A percentile compares a stretch with the other conserved stretches of the same genome.
These are phyloP conservation scores for Tricladium varicosporioides DNA, from an alignment of 2,329 filamentous ascomycete species.

Conservation along the genomic window DNA sequence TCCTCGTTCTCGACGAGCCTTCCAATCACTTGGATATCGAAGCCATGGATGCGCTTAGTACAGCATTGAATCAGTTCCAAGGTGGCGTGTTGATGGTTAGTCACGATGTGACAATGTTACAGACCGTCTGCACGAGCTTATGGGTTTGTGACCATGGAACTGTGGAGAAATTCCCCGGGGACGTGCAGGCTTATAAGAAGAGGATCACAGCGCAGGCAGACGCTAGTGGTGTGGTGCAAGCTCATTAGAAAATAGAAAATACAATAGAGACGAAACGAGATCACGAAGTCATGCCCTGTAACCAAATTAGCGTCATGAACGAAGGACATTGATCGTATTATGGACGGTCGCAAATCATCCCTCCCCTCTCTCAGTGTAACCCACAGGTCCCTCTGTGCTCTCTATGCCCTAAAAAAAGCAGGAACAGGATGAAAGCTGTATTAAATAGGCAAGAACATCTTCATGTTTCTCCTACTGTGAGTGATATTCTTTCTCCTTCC, in stretches of 20 bases:
- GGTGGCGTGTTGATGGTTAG: slow-evolving; percentile 98
- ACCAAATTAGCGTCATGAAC: too few species aligned
- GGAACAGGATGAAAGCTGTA: too few species aligned
- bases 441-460: too few species aligned
- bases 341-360: too few species aligned
- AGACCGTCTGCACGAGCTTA: slow-evolving; percentile 89
- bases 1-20: slow-evolving; percentile 95
- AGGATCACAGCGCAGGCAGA: slow-evolving; percentile 88
- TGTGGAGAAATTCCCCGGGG: slow-evolving; percentile 93
- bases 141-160: slow-evolving; percentile 96
- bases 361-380: too few species aligned
- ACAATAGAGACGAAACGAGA: too few species aligned
- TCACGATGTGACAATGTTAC: slow-evolving; percentile 98
- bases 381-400: too few species aligned
- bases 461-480: too few species aligned
- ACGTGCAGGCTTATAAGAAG: slow-evolving; percentile 97
- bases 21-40: slow-evolving; percentile 99
- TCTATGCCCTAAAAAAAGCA: too few species aligned
- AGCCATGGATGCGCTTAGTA: slow-evolving; percentile 88
- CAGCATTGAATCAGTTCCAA: slow-evolving; percentile 81
- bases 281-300: too few species aligned
- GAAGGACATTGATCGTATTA: too few species aligned
- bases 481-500: too few species aligned
- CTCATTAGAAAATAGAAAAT: slow-evolving; percentile 20
- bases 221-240: slow-evolving; percentile 70